Percentiles rank a stretch among this genome's conserved stretches.
These are phyloP conservation scores for Naganishia kalamii DNA, from an alignment of 768 basidiomycete genomes.

Conservation along the genomic window DNA sequence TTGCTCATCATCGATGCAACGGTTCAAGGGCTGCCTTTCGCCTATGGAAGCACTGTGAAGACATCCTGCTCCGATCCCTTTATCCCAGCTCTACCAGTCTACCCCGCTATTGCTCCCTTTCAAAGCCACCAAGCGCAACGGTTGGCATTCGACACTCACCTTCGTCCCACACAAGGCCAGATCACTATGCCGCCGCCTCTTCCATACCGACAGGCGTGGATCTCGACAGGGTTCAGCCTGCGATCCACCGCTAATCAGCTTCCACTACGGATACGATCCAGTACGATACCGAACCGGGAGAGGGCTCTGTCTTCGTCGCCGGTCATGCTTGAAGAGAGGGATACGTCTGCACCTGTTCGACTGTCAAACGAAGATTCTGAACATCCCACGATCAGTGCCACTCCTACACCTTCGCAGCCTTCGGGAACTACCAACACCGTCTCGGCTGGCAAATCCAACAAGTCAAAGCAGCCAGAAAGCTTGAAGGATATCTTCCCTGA, in stretches of 20 bases:
- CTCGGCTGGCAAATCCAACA: not conserved
- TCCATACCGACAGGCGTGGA: not conserved
- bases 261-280: not conserved
- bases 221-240: not conserved
- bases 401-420: not conserved
- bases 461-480: not conserved
- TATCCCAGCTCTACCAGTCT: too few relatives aligned
- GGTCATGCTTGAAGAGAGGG: not conserved
- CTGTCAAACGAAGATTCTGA: not conserved
- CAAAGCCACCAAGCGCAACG: too few relatives aligned
- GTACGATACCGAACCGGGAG: not conserved
- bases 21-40: too few relatives aligned
- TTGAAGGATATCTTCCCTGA: constrained; percentile 13
- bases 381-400: not conserved
- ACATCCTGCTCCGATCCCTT: too few relatives aligned
- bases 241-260: not conserved
- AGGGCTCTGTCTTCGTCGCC: not conserved
- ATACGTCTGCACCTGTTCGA: not conserved
- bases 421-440: not conserved
- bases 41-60: too few relatives aligned
- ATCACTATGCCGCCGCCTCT: not conserved
- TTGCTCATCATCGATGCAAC: too few relatives aligned
- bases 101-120: too few relatives aligned
- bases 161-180: too few relatives aligned
- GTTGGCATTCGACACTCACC: too few relatives aligned